Base-by-base conservation (phyloP, 495 filamentous ascomycete genomes). In the Hypoxylon crocopeplum region DNA sequence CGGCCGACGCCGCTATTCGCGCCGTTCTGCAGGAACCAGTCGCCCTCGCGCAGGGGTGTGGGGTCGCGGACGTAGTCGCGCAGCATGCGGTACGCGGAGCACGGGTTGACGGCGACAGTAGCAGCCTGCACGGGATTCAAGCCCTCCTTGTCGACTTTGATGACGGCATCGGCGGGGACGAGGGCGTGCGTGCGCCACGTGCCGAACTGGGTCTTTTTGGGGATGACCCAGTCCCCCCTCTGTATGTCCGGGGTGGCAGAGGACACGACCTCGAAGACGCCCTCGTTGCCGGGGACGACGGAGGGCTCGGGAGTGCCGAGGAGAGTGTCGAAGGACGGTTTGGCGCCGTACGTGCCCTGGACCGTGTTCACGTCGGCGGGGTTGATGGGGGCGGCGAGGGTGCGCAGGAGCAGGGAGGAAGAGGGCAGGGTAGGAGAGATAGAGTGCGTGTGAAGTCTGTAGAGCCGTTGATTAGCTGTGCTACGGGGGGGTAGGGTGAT, bases 11-110 rank as follows among this genome's bases (percentile, higher is more conserved):
- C 95, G 44, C 82, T 87, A 68, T 98, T 98, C 7, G 94, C 94
- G 1, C 94, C 95, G 65, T 98, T 98, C 78, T 98, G 95, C 30
- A 98, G 79, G 56, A 96, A 88, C 95, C 95, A 98, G 27, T 89
- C 83, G 10, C 90, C 89, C 45, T 87, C 84, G 40, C 48, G 48
- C n/a, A 63, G 48, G 30, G 62, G 50, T 0, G 54, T 42, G 20
- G 25, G 40, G 82, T 64, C 73, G 6, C 81, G 72, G 34, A 84
- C 87, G 68, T 92, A 97, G 69, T 95, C 92, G 53, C 83, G 85
- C 54, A 98, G 79, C 90, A 98, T 93, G 21, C 92, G 82, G 73
- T 93, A 97, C 5, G 93, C 94, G 5, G 91, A 94, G 59, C 90
- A 91, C 3, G 94, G 94, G 69, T 98, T 98, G 11, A 98, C 90